Percentiles rank a stretch among this genome's conserved stretches.
These are phyloP conservation scores for Chalciporus pseudorubinellus DNA, from an alignment of 768 basidiomycete genomes.

Conservation along the genomic window DNA sequence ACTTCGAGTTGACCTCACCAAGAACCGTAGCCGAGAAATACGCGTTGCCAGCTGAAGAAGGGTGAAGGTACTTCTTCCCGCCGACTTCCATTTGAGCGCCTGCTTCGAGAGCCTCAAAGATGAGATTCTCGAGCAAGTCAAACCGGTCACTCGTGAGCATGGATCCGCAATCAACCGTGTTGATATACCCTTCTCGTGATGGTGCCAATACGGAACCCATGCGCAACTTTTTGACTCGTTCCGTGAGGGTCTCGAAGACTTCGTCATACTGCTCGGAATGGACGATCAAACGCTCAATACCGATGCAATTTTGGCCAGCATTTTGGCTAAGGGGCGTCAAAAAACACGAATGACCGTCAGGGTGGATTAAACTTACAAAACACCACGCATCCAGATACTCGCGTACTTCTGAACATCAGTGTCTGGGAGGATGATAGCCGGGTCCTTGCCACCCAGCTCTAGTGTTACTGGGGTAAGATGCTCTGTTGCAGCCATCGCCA, in stretches of 20 bases:
- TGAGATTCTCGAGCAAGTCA: constrained; percentile 61
- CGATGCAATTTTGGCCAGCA: constrained; percentile 95
- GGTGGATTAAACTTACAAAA: constrained; percentile 64
- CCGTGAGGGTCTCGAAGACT: constrained; percentile 61
- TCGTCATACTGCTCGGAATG: constrained; percentile 75
- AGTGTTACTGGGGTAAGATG: constrained; percentile 89
- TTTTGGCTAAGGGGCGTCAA: constrained; percentile 62
- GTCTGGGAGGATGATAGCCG: constrained; percentile 82
- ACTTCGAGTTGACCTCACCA: constrained; percentile 65
- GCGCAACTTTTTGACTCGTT: constrained; percentile 69
- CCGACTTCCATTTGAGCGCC: constrained; percentile 67
- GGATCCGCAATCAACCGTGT: constrained; percentile 79
- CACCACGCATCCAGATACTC: constrained; percentile 84
- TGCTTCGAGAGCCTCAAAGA: constrained; percentile 60
- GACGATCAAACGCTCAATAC: constrained; percentile 90
- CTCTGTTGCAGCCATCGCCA: constrained; percentile 80
- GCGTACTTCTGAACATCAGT: constrained; percentile 81
- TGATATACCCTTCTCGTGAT: constrained; percentile 64
- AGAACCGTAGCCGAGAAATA: constrained; percentile 90
- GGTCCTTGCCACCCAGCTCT: constrained; percentile 95
- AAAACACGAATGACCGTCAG: neutral
- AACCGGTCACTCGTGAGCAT: constrained; percentile 83
- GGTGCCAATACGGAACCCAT: constrained; percentile 71
- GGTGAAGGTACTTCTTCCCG: constrained; percentile 63
- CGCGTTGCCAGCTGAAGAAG: constrained; percentile 65